A percentile compares a stretch with the other conserved stretches of the same genome.
These are phyloP conservation scores for Aspergillus neotritici DNA, from an alignment of 2,329 filamentous ascomycete species.

Conservation along the genomic window DNA sequence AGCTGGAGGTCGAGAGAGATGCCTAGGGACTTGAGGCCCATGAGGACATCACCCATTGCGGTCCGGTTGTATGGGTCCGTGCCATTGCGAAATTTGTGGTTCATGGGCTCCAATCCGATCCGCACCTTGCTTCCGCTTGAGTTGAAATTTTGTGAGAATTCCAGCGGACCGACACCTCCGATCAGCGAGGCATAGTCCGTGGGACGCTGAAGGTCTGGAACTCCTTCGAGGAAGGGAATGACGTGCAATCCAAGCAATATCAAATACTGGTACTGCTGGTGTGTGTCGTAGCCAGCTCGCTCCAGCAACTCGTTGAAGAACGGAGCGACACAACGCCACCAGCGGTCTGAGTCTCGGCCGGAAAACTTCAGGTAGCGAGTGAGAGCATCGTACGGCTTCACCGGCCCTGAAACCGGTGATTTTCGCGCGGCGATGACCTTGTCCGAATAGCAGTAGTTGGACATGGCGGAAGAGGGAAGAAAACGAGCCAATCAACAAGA, in stretches of 20 bases:
- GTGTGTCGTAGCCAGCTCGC: background rate
- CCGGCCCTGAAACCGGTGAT: no score
- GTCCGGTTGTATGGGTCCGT: background rate
- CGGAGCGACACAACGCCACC: background rate
- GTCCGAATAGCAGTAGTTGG: no score
- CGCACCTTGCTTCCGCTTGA: background rate
- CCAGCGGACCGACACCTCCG: background rate
- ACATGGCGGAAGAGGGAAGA: no score
- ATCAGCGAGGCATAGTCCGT: background rate
- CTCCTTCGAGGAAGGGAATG: background rate
- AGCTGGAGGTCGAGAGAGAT: no score
- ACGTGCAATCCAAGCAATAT: background rate
- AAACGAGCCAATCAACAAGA: no score
- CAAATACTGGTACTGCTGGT: conserved; percentile 1
- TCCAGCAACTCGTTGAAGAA: background rate
- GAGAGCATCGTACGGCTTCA: background rate
- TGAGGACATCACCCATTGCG: background rate
- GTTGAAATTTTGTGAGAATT: conserved; percentile 1
- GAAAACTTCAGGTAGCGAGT: background rate
- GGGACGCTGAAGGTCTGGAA: background rate
- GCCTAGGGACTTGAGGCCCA: background rate
- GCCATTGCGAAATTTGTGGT: background rate
- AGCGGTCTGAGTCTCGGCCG: background rate
- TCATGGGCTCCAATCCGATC: background rate
- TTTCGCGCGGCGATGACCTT: no score